phyloP scores from a whole-genome alignment of 768 basidiomycete genomes.

The Tylopilus rubrobrunneus region DNA sequence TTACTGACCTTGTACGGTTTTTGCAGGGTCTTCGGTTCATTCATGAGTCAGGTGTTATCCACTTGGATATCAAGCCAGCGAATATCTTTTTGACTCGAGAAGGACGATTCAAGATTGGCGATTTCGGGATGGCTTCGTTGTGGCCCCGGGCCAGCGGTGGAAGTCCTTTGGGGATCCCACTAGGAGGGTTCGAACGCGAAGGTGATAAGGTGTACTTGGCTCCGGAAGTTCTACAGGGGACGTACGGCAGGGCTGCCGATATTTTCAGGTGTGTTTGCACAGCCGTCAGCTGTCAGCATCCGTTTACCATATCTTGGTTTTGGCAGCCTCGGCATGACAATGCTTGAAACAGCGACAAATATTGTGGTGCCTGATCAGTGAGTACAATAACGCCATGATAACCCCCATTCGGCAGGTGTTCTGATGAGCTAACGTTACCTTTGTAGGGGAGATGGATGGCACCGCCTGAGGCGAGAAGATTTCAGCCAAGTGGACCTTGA shows the following conservation, averaged over 20 bases:
- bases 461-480: conserved; percentile 85
- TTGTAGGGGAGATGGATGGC: conserved; percentile 88
- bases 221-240: conserved; percentile 89
- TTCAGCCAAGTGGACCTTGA: conserved; percentile 79
- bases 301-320: conserved; percentile 14
- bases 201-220: conserved; percentile 98
- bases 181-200: conserved; percentile 81
- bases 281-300: not conserved
- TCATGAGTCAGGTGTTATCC: conserved; percentile 83
- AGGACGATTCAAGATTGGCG: conserved; percentile 93
- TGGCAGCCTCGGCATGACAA: conserved; percentile 86
- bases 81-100: conserved; percentile 89
- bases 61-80: conserved; percentile 95
- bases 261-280: conserved; percentile 78
- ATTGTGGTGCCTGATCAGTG: conserved; percentile 96
- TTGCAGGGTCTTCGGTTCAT: conserved; percentile 81
- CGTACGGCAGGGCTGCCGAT: conserved; percentile 91
- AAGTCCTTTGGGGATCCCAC: conserved; percentile 33
- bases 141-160: conserved; percentile 63
- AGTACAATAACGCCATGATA: conserved; percentile 34
- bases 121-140: conserved; percentile 97
- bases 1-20: conserved; percentile 24
- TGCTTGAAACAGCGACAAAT: conserved; percentile 93
- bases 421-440: conserved; percentile 12
- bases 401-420: not conserved